A percentile compares a stretch with the other conserved stretches of the same genome.
Conservation (phyloP, 257 asterid species). For the Ophiorrhiza pumila region DNA sequence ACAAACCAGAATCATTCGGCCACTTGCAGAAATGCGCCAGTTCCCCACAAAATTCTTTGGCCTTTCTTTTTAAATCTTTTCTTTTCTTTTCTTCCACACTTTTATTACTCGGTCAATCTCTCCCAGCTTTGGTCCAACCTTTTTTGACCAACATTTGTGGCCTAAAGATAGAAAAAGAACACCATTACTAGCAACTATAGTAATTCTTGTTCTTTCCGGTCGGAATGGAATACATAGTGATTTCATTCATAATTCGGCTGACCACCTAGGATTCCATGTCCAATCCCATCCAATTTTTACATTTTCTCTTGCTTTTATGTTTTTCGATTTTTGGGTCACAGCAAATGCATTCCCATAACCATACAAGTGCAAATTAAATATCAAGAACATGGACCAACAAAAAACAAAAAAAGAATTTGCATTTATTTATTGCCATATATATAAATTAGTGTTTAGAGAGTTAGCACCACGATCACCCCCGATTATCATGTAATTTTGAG, state of each 20-base stretch:
- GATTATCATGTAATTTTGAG: too few relatives aligned
- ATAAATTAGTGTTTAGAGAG: too few relatives aligned
- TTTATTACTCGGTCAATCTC: conserved; percentile 44
- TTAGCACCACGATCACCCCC: too few relatives aligned
- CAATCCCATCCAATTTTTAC: not conserved
- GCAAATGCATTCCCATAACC: too few relatives aligned
- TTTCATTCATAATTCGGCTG: conserved; percentile 6
- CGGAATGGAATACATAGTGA: conserved; percentile 9
- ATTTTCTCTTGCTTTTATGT: not conserved
- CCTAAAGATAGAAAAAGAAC: conserved; percentile 11
- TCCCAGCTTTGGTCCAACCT: conserved; percentile 30
- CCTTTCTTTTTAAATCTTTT: conserved; percentile 20
- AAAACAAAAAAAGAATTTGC: too few relatives aligned
- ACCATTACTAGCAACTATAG: not conserved
- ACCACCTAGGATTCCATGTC: conserved; percentile 20
- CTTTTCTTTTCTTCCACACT: not conserved
- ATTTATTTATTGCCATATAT: too few relatives aligned
- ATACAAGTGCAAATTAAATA: not conserved
- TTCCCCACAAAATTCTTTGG: conserved; percentile 25
- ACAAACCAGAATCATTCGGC: conserved; percentile 27
- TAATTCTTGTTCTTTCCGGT: conserved; percentile 14
- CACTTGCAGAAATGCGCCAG: conserved; percentile 33
- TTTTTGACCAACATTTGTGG: conserved; percentile 47
- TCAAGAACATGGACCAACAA: not conserved
- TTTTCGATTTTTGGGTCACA: not conserved